A percentile compares a stretch with the other conserved stretches of the same genome.
These are phyloP conservation scores for Termitomyces sp. DNA, from an alignment of 768 basidiomycete genomes.

Conservation along the genomic window DNA sequence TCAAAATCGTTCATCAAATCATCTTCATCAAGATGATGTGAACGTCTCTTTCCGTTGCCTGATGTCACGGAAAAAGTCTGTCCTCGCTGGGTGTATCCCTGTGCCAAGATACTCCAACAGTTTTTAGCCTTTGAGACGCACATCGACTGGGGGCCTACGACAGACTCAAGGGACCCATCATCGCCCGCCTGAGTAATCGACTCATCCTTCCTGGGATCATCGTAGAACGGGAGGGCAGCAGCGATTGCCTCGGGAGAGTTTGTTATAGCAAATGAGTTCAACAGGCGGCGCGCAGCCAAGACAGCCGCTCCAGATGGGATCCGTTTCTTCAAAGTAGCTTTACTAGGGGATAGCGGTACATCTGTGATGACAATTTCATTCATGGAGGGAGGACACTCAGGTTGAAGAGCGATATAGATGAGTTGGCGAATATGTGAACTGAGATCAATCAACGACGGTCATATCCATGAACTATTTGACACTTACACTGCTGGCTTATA, in stretches of 20 bases:
- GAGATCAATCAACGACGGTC: conserved; percentile 3
- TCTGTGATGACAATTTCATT: conserved; percentile 19
- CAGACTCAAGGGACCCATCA: conserved; percentile 48
- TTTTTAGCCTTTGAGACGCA: conserved; percentile 51
- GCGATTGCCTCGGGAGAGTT: conserved; percentile 53
- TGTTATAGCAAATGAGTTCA: conserved; percentile 53
- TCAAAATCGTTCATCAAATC: conserved; percentile 14
- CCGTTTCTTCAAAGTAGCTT: conserved; percentile 36
- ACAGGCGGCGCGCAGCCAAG: conserved; percentile 46
- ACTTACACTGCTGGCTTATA: conserved; percentile 60
- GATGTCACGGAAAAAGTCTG: conserved; percentile 25
- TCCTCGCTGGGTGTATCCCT: conserved; percentile 45
- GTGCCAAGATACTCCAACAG: conserved; percentile 60
- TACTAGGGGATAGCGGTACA: conserved; percentile 45
- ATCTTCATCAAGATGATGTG: conserved; percentile 22
- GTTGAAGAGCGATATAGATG: conserved; percentile 68
- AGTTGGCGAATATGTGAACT: conserved; percentile 67
- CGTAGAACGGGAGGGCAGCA: conserved; percentile 52
- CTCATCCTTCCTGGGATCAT: conserved; percentile 19
- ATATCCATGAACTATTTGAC: neutral
- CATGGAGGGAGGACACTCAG: conserved; percentile 29
- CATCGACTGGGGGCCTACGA: conserved; percentile 50
- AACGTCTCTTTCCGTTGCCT: conserved; percentile 32
- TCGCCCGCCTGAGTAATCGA: conserved; percentile 7
- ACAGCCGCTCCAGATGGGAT: conserved; percentile 44